These are phyloP conservation scores for Trichoderma sp. DNA, from an alignment of 2,329 filamentous ascomycete genomes.

Conservation along the genomic window DNA sequence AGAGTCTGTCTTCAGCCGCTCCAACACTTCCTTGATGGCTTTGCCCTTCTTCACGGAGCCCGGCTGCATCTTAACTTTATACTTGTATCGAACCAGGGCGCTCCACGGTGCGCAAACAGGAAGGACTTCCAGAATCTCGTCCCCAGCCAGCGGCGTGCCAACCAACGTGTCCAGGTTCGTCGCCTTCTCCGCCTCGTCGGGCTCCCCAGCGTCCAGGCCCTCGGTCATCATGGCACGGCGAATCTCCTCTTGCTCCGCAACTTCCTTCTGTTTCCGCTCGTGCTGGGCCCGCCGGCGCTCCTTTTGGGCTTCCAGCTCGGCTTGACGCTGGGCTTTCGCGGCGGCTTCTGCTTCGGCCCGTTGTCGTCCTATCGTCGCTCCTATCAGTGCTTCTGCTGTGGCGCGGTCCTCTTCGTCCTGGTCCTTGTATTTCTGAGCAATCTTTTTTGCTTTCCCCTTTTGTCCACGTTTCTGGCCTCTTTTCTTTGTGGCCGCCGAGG, in stretches of 20 bases:
- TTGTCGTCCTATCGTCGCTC: constrained; percentile 65
- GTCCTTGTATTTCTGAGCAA: constrained; percentile 83
- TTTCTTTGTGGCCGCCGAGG: constrained; percentile 37
- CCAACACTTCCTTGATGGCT: constrained; percentile 85
- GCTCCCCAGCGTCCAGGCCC: constrained; percentile 58
- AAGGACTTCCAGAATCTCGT: constrained; percentile 72
- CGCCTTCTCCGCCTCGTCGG: constrained; percentile 54
- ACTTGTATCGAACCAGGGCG: constrained; percentile 71
- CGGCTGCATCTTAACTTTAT: constrained; percentile 92
- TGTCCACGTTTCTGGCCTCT: constrained; percentile 65
- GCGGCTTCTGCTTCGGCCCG: constrained; percentile 66
- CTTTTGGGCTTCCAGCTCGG: constrained; percentile 66
- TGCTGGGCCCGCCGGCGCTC: constrained; percentile 79
- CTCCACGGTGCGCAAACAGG: constrained; percentile 65
- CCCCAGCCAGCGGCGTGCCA: constrained; percentile 73
- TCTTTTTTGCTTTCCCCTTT: constrained; percentile 79
- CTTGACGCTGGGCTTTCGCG: constrained; percentile 65
- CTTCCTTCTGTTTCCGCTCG: constrained; percentile 70
- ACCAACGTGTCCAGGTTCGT: constrained; percentile 68
- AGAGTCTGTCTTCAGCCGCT: constrained; percentile 70
- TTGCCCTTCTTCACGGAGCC: constrained; percentile 91
- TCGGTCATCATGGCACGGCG: constrained; percentile 60
- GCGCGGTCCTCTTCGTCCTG: constrained; percentile 93
- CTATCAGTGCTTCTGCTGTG: constrained; percentile 82
- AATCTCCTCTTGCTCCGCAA: constrained; percentile 72